A percentile compares a stretch with the other conserved stretches of the same genome.
Conservation (phyloP, 768 basidiomycete species). For the Russula vinacea region DNA sequence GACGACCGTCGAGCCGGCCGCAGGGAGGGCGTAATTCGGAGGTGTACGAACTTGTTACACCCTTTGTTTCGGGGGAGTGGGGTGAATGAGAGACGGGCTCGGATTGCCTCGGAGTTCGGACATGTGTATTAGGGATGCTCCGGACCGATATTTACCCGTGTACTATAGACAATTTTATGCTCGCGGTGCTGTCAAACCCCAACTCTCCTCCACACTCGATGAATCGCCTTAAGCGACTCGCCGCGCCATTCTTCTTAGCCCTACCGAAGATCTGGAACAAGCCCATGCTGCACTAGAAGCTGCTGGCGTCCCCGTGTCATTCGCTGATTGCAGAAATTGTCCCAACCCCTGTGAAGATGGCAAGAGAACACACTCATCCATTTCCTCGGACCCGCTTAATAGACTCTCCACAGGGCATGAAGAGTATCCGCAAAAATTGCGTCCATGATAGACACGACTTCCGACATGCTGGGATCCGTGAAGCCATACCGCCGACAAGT, state of each 20-base stretch:
- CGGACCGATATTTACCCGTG: neutral
- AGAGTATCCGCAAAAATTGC: conserved; percentile 71
- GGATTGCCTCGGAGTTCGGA: neutral
- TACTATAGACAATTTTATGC: neutral
- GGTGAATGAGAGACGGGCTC: conserved; percentile 37
- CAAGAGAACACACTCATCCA: conserved; percentile 18
- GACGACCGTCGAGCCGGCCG: conserved; percentile 48
- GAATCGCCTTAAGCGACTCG: conserved; percentile 25
- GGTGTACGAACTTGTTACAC: conserved; percentile 77
- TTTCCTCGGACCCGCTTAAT: conserved; percentile 1
- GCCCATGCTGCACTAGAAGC: conserved; percentile 27
- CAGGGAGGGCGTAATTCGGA: conserved; percentile 66
- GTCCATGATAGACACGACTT: conserved; percentile 61
- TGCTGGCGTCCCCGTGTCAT: conserved; percentile 32
- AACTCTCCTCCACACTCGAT: conserved; percentile 4
- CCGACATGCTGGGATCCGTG: conserved; percentile 80
- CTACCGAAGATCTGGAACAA: conserved; percentile 22
- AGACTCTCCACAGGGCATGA: conserved; percentile 53
- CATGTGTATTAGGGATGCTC: neutral
- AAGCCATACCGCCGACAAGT: conserved; percentile 84
- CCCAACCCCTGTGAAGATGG: conserved; percentile 38
- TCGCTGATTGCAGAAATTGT: conserved; percentile 33
- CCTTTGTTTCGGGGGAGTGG: conserved; percentile 76
- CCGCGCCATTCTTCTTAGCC: conserved; percentile 22
- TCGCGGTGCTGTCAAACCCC: neutral